Evolutionary conservation across 768 basidiomycete species (phyloP), one percentile per base, ranked within the genome.

Genomic region (Rhodotorula diobovata): DNA sequence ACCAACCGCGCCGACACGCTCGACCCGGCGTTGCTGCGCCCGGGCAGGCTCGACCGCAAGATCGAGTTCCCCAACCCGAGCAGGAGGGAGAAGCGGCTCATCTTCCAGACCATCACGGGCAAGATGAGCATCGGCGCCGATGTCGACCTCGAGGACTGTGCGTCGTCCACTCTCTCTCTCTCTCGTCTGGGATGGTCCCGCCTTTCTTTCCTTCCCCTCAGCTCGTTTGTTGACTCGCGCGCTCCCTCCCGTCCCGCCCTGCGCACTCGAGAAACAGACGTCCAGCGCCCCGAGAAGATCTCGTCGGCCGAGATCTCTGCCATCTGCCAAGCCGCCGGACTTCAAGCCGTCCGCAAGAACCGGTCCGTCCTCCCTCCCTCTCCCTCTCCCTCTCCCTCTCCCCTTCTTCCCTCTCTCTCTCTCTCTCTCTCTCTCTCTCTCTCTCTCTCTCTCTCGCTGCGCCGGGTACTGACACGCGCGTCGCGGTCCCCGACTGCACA

Each of bases 341-440:
- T 99, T 37, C 96, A 98, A 87, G 95, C 94, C 88, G 95, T 98
- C 25, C 89, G 95, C 68, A 97, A 97, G 84, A 97, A 98, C 81
- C 89, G 95, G 78, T 77, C 18, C 46, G 71, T 66, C 45, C 5
- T 34, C n/a, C 21, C 35, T 4, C 30, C 48, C 16, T 39, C 15
- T 34, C 37, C 5, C 30, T 63, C 20, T 39, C 56, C 9, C 35
- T 12, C 41, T 12, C 11, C 14, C 41, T 43, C 41, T 7, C 41
- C 5, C 28, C 50, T 7, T 28, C 41, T 16, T 12, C n/a, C 28
- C 53, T 55, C n/a, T 45, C 53, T 1, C 32, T 0, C 4, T 30
- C 11, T 51, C 21, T 30, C 28, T 16, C 18, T 16, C 32, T 11
- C 37, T 4, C 32, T n/a, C n/a, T n/a, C n/a, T n/a, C n/a, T n/a